phyloP scores from a whole-genome alignment of 169 alveolate species.

The Plasmodium yoelii region DNA sequence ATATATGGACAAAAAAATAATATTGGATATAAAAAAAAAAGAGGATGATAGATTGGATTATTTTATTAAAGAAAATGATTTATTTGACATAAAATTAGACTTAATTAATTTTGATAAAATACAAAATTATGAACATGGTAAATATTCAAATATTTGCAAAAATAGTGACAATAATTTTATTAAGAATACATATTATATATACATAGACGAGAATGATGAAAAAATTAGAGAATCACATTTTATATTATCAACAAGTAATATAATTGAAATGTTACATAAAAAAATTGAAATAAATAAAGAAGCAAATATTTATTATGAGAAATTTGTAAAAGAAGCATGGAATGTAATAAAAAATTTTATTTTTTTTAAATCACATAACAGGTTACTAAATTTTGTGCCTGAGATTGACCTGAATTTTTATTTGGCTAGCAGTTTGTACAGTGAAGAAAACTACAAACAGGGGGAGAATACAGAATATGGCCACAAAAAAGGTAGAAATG shows the following conservation, averaged over 20 bases:
- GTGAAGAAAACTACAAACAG: conserved; percentile 44
- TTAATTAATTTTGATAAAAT: conserved; percentile 20
- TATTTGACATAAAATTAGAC: conserved; percentile 18
- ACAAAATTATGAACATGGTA: conserved; percentile 1
- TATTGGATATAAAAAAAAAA: background rate
- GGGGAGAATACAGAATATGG: background rate
- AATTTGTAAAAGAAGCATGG: conserved; percentile 38
- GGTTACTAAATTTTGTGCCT: conserved; percentile 40
- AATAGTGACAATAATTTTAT: background rate
- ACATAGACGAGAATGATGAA: conserved; percentile 29
- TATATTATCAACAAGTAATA: conserved; percentile 38
- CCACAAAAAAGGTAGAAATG: background rate
- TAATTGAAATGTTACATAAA: conserved; percentile 36
- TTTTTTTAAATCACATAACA: conserved; percentile 3
- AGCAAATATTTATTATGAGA: background rate
- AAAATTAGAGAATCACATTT: conserved; percentile 10
- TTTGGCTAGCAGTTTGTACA: conserved; percentile 71
- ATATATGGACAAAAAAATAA: conserved; percentile 18
- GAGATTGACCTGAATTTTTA: conserved; percentile 69
- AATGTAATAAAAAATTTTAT: conserved; percentile 16
- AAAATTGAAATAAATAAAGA: background rate
- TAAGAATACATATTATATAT: conserved; percentile 48
- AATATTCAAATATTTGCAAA: conserved; percentile 15
- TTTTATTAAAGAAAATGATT: conserved; percentile 18
- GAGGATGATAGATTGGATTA: background rate